phyloP scores from a whole-genome alignment of 2,329 filamentous ascomycete genomes.

The Catunica adiposa region DNA sequence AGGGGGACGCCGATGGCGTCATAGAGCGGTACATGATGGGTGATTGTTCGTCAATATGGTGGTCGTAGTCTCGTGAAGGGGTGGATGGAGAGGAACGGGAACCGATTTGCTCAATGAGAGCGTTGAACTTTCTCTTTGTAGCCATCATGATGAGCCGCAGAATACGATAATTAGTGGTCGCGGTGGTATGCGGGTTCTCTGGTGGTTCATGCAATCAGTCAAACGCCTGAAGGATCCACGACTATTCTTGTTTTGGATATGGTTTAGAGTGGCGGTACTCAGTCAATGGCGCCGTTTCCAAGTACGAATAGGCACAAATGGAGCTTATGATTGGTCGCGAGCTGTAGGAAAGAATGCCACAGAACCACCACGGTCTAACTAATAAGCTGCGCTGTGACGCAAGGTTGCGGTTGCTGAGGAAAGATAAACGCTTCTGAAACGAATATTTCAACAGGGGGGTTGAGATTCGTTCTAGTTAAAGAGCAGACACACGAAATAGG shows the following conservation, averaged over 20 bases:
- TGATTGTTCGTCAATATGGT: slow-evolving; percentile 17
- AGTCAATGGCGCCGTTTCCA: background rate
- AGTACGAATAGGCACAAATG: background rate
- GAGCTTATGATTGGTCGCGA: background rate
- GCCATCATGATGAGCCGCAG: slow-evolving; percentile 41
- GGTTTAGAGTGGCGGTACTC: slow-evolving; percentile 3
- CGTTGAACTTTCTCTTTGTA: slow-evolving; percentile 73
- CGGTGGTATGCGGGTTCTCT: background rate
- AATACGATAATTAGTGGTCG: too few species aligned
- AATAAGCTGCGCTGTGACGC: background rate
- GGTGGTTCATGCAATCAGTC: background rate
- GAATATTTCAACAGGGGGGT: background rate
- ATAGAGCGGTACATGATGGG: slow-evolving; percentile 5
- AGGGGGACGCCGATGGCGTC: slow-evolving; percentile 13
- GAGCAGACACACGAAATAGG: background rate
- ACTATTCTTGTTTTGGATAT: slow-evolving; percentile 10
- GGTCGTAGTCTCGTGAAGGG: slow-evolving; percentile 15
- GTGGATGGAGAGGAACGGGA: slow-evolving; percentile 17
- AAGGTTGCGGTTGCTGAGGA: slow-evolving; percentile 2
- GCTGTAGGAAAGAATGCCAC: background rate
- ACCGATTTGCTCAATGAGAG: slow-evolving; percentile 50
- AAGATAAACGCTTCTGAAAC: background rate
- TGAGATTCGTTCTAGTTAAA: background rate
- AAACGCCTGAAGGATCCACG: slow-evolving; percentile 10
- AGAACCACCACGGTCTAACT: background rate